A percentile compares a stretch with the other conserved stretches of the same genome.
phyloP scores from a whole-genome alignment of 2,329 filamentous ascomycete species.

The Stagonosporopsis chrysanthemi region DNA sequence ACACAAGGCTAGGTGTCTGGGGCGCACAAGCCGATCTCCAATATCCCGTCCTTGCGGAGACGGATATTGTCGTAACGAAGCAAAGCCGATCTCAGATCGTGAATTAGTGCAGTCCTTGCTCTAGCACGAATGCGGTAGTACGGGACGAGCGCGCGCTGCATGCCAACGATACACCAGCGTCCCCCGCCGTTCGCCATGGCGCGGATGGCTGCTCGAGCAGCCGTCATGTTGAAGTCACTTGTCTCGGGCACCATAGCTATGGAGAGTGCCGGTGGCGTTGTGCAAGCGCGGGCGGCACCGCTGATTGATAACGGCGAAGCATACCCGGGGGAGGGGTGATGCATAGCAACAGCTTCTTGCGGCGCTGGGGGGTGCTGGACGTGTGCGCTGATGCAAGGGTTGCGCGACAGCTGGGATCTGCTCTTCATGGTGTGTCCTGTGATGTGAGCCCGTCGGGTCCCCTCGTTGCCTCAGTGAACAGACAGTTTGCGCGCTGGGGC shows the following conservation, averaged over 20 bases:
- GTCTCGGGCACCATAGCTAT: background rate
- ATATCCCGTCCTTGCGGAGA: slow-evolving; percentile 6
- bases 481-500: slow-evolving; percentile 2
- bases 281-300: background rate
- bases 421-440: background rate
- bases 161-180: background rate
- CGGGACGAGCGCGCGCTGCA: slow-evolving; percentile 1
- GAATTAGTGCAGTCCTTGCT: background rate
- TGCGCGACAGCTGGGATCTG: background rate
- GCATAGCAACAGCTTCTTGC: background rate
- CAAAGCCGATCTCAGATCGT: slow-evolving; percentile 8
- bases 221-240: slow-evolving; percentile 6
- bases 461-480: slow-evolving; percentile 2
- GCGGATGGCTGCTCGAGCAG: background rate
- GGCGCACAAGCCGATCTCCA: slow-evolving; percentile 4
- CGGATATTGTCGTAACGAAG: slow-evolving; percentile 15
- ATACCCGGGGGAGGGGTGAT: background rate
- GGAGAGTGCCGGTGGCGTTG: background rate
- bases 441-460: background rate
- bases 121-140: slow-evolving; percentile 1
- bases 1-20: slow-evolving; percentile 1
- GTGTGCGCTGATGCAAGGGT: background rate
- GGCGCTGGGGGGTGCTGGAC: background rate
- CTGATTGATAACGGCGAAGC: slow-evolving; percentile 1
- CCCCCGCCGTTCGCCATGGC: background rate